Percentiles rank a stretch among this genome's conserved stretches.
Evolutionary conservation across 257 asterid species (phyloP).

Genomic region (Solanum bulbocastanum): DNA sequence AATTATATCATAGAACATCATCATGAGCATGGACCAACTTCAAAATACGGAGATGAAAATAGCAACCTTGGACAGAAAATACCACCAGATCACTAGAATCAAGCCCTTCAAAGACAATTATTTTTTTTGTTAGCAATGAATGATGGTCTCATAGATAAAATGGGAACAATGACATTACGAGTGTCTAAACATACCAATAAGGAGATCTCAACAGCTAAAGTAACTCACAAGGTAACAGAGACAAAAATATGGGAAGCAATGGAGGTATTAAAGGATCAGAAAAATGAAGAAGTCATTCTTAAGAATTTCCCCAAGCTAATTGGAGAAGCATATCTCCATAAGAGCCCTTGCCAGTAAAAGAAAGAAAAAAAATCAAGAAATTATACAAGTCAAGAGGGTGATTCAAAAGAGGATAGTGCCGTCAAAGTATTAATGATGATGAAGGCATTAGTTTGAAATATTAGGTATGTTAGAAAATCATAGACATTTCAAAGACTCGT

Average conservation of each 20-base stretch:
- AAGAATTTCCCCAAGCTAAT: neutral
- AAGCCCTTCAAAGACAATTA: neutral
- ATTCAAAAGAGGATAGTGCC: neutral
- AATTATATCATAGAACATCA: neutral
- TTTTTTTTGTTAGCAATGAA: neutral
- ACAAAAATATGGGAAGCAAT: neutral
- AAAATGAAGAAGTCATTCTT: neutral
- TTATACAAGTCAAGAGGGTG: neutral
- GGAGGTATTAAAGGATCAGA: too few species aligned
- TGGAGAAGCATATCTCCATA: neutral
- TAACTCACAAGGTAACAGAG: neutral
- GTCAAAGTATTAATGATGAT: neutral
- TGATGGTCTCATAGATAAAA: neutral
- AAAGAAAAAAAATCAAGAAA: too few species aligned
- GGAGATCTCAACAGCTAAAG: neutral
- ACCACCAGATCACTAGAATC: neutral
- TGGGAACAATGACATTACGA: neutral
- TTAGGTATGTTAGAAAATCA: too few species aligned
- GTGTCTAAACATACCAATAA: too few species aligned
- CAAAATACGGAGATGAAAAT: too few species aligned
- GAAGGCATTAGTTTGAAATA: neutral
- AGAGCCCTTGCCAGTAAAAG: too few species aligned
- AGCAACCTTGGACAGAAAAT: too few species aligned
- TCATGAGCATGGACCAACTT: neutral
- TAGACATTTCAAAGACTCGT: neutral